A percentile compares a stretch with the other conserved stretches of the same genome.
phyloP scores from a whole-genome alignment of 176 grass and related monocot species.

The Poa annua region DNA sequence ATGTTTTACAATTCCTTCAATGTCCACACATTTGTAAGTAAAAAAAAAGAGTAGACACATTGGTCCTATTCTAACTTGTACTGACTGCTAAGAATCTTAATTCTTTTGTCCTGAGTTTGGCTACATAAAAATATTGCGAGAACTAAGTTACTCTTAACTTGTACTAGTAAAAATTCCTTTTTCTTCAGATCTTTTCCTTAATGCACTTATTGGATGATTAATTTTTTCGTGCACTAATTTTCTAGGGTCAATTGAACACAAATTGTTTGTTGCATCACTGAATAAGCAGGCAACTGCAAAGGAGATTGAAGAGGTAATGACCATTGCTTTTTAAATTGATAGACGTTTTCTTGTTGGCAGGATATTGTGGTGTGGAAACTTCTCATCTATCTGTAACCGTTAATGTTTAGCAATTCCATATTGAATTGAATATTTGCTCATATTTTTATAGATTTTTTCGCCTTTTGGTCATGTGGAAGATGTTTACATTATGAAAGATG shows the following conservation, averaged over 20 bases:
- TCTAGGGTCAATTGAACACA: constrained; percentile 78
- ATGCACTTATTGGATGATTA: constrained; percentile 23
- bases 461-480: constrained; percentile 96
- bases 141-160: constrained; percentile 32
- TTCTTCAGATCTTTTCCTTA: constrained; percentile 22
- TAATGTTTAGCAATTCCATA: constrained; percentile 4
- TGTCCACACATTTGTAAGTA: constrained; percentile 3
- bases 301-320: constrained; percentile 89
- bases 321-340: constrained; percentile 1
- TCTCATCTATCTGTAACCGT: constrained; percentile 25
- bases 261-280: constrained; percentile 95
- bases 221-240: constrained; percentile 46
- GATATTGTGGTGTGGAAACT: constrained; percentile 22
- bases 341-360: constrained; percentile 9
- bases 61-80: constrained; percentile 13
- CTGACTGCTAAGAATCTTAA: constrained; percentile 19
- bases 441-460: constrained; percentile 79
- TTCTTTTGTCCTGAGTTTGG: constrained; percentile 7
- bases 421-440: constrained; percentile 22
- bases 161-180: constrained; percentile 17
- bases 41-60: background rate
- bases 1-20: constrained; percentile 16
- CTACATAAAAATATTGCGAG: constrained; percentile 24
- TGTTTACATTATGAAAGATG: constrained; percentile 98
- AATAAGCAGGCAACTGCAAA: constrained; percentile 88